Conservation (phyloP, 108 stramenopile genomes). For the Skeletonema marinoi region DNA sequence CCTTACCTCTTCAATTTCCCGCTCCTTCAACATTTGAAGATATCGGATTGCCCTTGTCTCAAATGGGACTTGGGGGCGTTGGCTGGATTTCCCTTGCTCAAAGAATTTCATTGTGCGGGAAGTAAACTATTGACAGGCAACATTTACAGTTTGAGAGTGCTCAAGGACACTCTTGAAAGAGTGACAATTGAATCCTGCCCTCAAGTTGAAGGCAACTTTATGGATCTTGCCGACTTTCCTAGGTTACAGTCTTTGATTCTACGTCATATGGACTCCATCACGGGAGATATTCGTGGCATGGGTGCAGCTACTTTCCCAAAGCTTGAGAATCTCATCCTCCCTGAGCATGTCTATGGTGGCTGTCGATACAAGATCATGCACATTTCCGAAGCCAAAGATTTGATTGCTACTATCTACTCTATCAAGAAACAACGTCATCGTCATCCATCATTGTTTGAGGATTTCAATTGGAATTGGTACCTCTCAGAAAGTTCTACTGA, state of each 20-base stretch:
- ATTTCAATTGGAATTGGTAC: no score
- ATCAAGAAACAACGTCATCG: not conserved
- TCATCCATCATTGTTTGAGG: no score
- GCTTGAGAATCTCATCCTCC: not conserved
- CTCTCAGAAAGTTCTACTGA: no score
- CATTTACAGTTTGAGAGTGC: constrained; percentile 8
- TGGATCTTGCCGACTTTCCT: not conserved
- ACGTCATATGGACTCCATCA: not conserved
- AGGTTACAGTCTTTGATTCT: not conserved
- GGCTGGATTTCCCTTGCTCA: constrained; percentile 5
- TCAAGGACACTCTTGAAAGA: constrained; percentile 1
- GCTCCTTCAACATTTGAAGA: constrained; percentile 4
- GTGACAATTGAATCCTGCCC: not conserved
- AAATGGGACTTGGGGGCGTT: constrained; percentile 8
- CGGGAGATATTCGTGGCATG: not conserved
- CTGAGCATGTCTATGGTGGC: not conserved
- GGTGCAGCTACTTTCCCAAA: not conserved
- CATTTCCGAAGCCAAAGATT: not conserved
- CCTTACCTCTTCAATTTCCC: constrained; percentile 3
- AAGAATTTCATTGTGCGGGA: not conserved
- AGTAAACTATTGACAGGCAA: not conserved
- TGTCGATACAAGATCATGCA: not conserved
- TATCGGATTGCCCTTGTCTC: not conserved
- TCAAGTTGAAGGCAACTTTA: not conserved
- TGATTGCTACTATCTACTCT: not conserved